phyloP scores from a whole-genome alignment of 73 alveolate genomes.

The Breviolum minutum region DNA sequence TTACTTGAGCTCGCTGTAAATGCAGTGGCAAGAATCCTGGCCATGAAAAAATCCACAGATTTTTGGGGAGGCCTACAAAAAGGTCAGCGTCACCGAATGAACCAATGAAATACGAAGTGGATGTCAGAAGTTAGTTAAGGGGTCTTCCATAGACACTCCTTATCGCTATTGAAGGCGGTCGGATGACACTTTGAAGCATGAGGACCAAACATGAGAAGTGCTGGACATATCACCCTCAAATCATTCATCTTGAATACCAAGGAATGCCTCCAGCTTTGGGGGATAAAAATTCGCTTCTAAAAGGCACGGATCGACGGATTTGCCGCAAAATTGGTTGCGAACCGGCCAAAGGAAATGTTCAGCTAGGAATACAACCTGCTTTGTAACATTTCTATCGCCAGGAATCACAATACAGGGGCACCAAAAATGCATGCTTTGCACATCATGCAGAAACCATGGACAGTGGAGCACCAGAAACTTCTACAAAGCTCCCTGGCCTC shows the following conservation, averaged over 20 bases:
- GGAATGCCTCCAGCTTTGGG: no score
- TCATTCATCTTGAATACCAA: no score
- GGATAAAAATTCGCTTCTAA: no score
- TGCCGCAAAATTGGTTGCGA: no score
- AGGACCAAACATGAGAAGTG: no score
- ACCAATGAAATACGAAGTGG: neutral
- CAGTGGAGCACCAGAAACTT: neutral
- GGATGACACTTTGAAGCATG: no score
- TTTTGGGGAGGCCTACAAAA: no score
- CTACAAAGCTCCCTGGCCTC: neutral
- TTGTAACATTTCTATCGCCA: neutral
- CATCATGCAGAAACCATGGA: neutral
- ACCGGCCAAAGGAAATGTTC: no score
- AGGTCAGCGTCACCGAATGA: no score
- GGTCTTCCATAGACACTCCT: neutral
- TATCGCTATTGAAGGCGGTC: neutral
- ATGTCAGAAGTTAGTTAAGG: neutral
- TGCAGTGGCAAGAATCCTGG: slow-evolving; percentile 23
- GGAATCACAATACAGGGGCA: neutral
- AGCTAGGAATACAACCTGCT: neutral
- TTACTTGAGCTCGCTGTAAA: neutral
- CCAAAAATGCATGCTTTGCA: neutral
- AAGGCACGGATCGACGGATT: no score
- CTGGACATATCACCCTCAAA: no score
- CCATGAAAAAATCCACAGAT: neutral